Conservation (phyloP, 305 asterid species). For the Coffea humblotiana region DNA sequence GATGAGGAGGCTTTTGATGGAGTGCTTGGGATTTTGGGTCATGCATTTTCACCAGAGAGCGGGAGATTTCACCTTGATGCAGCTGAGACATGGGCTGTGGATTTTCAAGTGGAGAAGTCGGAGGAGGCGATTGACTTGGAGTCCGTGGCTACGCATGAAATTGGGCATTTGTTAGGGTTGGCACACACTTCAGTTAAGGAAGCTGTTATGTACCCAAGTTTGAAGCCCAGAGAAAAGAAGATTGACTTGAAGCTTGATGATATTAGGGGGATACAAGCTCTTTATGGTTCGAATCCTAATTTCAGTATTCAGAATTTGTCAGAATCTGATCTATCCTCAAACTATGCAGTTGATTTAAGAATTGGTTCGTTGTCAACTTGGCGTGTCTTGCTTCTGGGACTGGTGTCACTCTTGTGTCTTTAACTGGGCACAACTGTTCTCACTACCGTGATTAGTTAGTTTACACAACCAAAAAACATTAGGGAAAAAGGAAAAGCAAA, state of each 20-base stretch:
- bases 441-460: too few relatives aligned
- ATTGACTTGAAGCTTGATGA: conserved; percentile 62
- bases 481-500: not conserved
- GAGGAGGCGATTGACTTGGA: conserved; percentile 70
- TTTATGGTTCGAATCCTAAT: conserved; percentile 79
- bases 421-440: not conserved
- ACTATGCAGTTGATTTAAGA: conserved; percentile 6
- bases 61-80: conserved; percentile 87
- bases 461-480: too few relatives aligned
- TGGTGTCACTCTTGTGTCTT: not conserved
- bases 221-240: conserved; percentile 66
- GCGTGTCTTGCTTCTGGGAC: not conserved
- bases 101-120: conserved; percentile 46
- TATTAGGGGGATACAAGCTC: conserved; percentile 60
- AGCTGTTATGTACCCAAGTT: conserved; percentile 81
- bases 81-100: conserved; percentile 87
- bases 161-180: conserved; percentile 75
- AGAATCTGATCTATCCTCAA: conserved; percentile 53
- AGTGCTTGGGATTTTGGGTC: conserved; percentile 73
- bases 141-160: conserved; percentile 87
- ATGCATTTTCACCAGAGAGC: conserved; percentile 82
- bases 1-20: conserved; percentile 89
- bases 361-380: not conserved
- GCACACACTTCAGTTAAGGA: conserved; percentile 55
- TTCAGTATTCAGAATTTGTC: conserved; percentile 42